phyloP scores from a whole-genome alignment of 2,329 filamentous ascomycete genomes.

The Gremmenia infestans region DNA sequence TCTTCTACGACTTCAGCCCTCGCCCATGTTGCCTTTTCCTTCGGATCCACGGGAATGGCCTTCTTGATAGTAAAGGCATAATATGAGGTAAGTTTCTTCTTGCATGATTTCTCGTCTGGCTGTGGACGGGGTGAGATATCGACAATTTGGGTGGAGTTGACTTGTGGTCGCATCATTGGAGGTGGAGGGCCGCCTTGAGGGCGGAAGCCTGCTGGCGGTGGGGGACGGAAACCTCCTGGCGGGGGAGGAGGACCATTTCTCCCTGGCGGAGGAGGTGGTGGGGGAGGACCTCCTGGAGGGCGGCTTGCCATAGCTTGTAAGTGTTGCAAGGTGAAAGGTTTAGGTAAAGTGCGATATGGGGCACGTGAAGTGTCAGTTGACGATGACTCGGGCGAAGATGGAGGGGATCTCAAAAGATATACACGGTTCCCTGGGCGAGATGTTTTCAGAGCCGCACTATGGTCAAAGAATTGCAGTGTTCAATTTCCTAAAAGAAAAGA shows the following conservation, averaged over 20 bases:
- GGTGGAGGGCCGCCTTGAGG: neutral
- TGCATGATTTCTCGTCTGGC: constrained; percentile 20
- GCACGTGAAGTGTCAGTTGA: neutral
- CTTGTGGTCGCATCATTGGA: constrained; percentile 4
- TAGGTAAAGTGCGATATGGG: neutral
- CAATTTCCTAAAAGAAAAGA: neutral
- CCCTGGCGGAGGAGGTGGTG: constrained; percentile 14
- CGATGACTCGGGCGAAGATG: constrained; percentile 3
- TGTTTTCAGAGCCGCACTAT: constrained; percentile 1
- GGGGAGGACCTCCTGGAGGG: constrained; percentile 2
- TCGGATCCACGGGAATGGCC: constrained; percentile 12
- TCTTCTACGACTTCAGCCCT: constrained; percentile 24
- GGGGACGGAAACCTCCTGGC: neutral
- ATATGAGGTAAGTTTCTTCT: constrained; percentile 26
- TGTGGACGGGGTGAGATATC: constrained; percentile 20
- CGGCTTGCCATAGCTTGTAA: neutral
- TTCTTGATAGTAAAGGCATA: constrained; percentile 24
- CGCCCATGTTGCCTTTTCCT: constrained; percentile 27
- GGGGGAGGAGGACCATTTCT: constrained; percentile 2
- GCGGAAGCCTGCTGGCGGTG: constrained; percentile 1
- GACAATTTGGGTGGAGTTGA: constrained; percentile 17
- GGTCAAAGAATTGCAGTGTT: neutral
- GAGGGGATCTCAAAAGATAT: neutral
- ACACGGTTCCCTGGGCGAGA: neutral
- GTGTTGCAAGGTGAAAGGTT: neutral